Evolutionary conservation across 2,329 filamentous ascomycete species (phyloP), one percentile per base, ranked within the genome.

Genomic region (Trichoderma guizhouense): DNA sequence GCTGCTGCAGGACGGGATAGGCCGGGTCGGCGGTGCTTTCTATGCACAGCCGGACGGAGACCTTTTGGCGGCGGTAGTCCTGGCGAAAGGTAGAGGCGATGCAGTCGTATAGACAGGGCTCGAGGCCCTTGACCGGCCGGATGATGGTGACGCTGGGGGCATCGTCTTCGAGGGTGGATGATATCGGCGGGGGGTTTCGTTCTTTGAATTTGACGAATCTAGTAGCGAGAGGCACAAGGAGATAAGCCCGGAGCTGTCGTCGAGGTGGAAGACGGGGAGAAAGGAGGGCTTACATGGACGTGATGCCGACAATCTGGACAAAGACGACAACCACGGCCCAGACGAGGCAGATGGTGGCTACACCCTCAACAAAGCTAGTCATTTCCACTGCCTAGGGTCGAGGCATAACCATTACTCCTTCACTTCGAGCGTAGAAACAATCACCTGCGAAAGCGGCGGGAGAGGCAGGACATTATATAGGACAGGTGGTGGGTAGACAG

Each of bases 101-200:
- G 78, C 96, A 98, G 78, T 97, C 93, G 85, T 97, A 97, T 28
- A 98, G 89, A 74, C 90, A 89, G 5, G 94, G 93, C 80, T 98
- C 96, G 71, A 97, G 86, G 73, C 95, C 96, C 82, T 98, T 98
- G 75, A 97, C 91, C 0, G 96, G 97, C 3, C 96, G 92, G 76
- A 99, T 94, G 73, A 97, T 88, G 36, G 96, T 98, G 77, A 99
- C 87, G 83, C 93, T 91, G 18, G 95, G 95, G 3, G 94, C 85
- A 75, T 87, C 85, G 74, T 87, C 79, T 53, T 82, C 81, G 1
- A 91, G 81, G 0, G 80, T 80, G 2, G 88, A 82, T 3, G 89
- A 89, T 18, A 87, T 79, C 6, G 88, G 83, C 7, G 84, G 80
- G n/a, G 79, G 78, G 2, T 86, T 86, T 3, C 81, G 83, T 2